A percentile compares a stretch with the other conserved stretches of the same genome.
Evolutionary conservation across 202 grass and related monocot species (phyloP).

Genomic region (Eragrostis tef): DNA sequence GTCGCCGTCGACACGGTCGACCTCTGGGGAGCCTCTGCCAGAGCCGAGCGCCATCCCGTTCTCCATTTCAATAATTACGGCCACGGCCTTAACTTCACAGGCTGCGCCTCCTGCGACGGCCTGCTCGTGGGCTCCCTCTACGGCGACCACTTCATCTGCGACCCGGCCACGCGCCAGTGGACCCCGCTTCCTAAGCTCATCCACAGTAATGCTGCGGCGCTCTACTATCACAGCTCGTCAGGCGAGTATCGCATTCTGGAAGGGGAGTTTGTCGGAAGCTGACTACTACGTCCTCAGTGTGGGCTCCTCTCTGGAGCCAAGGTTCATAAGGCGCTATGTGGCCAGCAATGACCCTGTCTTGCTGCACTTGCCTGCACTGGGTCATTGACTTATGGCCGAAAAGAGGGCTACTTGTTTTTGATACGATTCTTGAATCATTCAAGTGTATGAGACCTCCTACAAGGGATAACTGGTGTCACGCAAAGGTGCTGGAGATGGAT

Average conservation of each 20-base stretch:
- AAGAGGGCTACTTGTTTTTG: not conserved
- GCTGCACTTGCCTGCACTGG: not conserved
- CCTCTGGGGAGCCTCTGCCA: not conserved
- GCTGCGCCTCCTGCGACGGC: not conserved
- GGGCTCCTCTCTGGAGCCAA: not conserved
- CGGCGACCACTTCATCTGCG: not conserved
- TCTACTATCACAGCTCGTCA: slow-evolving; percentile 5
- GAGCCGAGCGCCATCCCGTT: not conserved
- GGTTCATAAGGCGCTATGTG: not conserved
- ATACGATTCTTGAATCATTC: not conserved
- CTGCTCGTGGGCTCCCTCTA: not conserved
- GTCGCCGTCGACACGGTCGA: slow-evolving; percentile 4
- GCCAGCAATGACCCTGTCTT: not conserved
- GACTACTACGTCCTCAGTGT: not conserved
- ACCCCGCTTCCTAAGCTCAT: not conserved
- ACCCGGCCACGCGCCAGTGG: not conserved
- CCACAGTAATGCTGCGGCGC: not conserved
- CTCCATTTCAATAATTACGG: not conserved
- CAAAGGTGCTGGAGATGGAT: not conserved
- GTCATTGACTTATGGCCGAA: not conserved
- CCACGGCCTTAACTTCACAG: no score
- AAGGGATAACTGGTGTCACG: not conserved
- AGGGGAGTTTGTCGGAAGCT: not conserved
- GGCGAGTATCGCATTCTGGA: slow-evolving; percentile 15
- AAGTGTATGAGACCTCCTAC: not conserved